A percentile compares a stretch with the other conserved stretches of the same genome.
These are phyloP conservation scores for Mycena vulgaris DNA, from an alignment of 768 basidiomycete species.

Conservation along the genomic window DNA sequence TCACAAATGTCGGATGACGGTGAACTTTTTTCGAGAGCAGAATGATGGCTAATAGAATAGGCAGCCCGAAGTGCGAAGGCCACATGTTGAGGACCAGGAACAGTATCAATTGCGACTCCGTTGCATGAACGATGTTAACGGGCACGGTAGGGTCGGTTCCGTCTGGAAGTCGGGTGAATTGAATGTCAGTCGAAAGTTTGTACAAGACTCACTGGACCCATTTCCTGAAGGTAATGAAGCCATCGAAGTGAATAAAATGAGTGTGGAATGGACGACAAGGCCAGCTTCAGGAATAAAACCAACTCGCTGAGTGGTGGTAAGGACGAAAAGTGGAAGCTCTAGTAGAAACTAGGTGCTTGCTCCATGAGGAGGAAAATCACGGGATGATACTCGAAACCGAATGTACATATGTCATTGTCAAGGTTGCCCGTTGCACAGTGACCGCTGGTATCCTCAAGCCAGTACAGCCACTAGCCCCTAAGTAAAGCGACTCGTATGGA, in stretches of 20 bases:
- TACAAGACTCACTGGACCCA: constrained; percentile 17
- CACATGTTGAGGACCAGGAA: constrained; percentile 59
- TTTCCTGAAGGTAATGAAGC: constrained; percentile 13
- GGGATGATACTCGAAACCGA: background rate
- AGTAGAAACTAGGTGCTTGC: background rate
- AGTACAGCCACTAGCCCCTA: too few species aligned
- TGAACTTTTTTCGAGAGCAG: constrained; percentile 58
- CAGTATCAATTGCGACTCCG: constrained; percentile 10
- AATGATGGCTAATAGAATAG: constrained; percentile 58
- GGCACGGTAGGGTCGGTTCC: background rate
- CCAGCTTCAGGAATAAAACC: constrained; percentile 30
- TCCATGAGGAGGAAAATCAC: constrained; percentile 3
- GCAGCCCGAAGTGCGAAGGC: constrained; percentile 66
- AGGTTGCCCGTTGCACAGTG: too few species aligned
- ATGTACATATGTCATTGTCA: too few species aligned
- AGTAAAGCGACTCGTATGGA: too few species aligned
- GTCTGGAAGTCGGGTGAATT: background rate
- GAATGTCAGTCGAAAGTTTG: background rate
- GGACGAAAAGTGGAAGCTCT: background rate
- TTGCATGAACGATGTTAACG: constrained; percentile 31
- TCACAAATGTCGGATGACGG: constrained; percentile 64
- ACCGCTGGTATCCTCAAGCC: too few species aligned
- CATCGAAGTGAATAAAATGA: constrained; percentile 23
- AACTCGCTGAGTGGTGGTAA: constrained; percentile 38
- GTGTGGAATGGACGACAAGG: constrained; percentile 25